phyloP scores from a whole-genome alignment of 805 yeast species.

The Kuraishia borneana region DNA sequence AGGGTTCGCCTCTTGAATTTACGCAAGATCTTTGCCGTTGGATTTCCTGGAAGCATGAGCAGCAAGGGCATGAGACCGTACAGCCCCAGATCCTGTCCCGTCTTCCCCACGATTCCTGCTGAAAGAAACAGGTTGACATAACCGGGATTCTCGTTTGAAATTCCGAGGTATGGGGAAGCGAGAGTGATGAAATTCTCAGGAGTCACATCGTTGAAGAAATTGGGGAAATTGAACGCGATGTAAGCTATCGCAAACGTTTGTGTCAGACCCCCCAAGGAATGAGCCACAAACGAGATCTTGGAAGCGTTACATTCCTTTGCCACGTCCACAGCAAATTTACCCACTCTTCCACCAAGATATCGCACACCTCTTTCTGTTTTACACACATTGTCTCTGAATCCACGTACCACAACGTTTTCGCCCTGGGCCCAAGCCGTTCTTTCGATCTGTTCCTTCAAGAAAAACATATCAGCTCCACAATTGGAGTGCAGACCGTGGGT shows the following conservation, averaged over 20 bases:
- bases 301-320: conserved; percentile 36
- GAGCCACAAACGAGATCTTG: conserved; percentile 80
- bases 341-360: conserved; percentile 74
- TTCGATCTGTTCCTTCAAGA: conserved; percentile 72
- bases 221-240: conserved; percentile 55
- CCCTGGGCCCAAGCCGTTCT: conserved; percentile 25
- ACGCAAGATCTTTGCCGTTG: conserved; percentile 54
- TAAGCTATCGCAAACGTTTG: conserved; percentile 88
- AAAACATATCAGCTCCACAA: conserved; percentile 82
- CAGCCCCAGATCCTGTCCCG: conserved; percentile 85
- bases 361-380: conserved; percentile 84
- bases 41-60: conserved; percentile 64
- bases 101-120: conserved; percentile 83
- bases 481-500: conserved; percentile 94
- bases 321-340: conserved; percentile 53
- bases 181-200: conserved; percentile 75
- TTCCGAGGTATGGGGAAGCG: conserved; percentile 86
- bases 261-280: conserved; percentile 86
- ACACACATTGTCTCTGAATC: conserved; percentile 74
- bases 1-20: conserved; percentile 62
- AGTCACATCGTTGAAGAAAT: conserved; percentile 49
- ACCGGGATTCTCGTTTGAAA: conserved; percentile 77
- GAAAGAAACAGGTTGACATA: conserved; percentile 77
- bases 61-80: conserved; percentile 50
- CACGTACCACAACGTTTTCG: conserved; percentile 70